Conservation (phyloP, 495 filamentous ascomycete genomes). For the Jackrogersella minutella region DNA sequence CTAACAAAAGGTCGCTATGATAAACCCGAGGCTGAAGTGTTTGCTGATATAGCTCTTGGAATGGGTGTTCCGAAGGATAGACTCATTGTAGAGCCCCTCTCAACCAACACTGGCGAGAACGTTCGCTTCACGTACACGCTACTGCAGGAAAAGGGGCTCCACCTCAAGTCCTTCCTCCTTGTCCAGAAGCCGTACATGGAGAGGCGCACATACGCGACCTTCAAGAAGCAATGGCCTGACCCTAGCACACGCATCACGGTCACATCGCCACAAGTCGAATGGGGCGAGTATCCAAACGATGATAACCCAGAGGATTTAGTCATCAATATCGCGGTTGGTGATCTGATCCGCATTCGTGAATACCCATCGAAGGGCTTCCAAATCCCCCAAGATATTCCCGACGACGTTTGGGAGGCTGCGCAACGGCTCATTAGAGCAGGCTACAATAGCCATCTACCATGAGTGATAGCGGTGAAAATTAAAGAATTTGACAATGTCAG, state of each 20-base stretch:
- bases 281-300: slow-evolving; percentile 47
- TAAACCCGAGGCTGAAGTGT: slow-evolving; percentile 48
- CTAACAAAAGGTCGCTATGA: slow-evolving; percentile 45
- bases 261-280: slow-evolving; percentile 45
- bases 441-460: slow-evolving; percentile 47
- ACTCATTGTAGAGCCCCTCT: slow-evolving; percentile 45
- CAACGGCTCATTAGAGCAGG: slow-evolving; percentile 47
- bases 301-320: slow-evolving; percentile 48
- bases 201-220: slow-evolving; percentile 50
- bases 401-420: slow-evolving; percentile 47
- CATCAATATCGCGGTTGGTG: slow-evolving; percentile 50
- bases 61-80: slow-evolving; percentile 42
- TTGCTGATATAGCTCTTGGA: slow-evolving; percentile 44
- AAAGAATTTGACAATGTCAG: no score
- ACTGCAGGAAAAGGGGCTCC: slow-evolving; percentile 34
- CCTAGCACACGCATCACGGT: slow-evolving; percentile 38
- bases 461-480: background rate
- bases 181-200: slow-evolving; percentile 57
- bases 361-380: slow-evolving; percentile 50
- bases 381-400: slow-evolving; percentile 47
- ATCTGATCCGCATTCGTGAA: slow-evolving; percentile 49
- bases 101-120: slow-evolving; percentile 54
- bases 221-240: slow-evolving; percentile 51
- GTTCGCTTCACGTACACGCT: slow-evolving; percentile 49
- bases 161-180: slow-evolving; percentile 38